Evolutionary conservation across 352 stramenopile genomes (phyloP).

Genomic region (Pythium guiyangense): DNA sequence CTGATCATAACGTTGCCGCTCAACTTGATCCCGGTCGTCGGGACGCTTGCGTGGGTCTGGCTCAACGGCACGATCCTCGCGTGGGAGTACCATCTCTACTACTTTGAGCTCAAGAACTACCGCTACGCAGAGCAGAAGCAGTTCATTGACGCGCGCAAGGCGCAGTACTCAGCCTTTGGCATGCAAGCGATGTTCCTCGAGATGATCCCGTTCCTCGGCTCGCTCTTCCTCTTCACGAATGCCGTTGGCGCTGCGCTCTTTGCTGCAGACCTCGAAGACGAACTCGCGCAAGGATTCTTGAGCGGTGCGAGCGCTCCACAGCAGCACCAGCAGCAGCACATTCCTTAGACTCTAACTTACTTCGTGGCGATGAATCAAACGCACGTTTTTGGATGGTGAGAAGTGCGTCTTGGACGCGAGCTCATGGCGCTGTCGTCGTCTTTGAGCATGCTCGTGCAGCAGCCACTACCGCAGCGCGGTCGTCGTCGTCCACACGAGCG

Average conservation of each 20-base stretch:
- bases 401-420: no score
- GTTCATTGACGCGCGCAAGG: slow-evolving; percentile 39
- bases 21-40: slow-evolving; percentile 61
- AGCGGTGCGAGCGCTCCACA: not conserved
- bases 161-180: slow-evolving; percentile 63
- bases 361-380: no score
- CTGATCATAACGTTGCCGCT: slow-evolving; percentile 61
- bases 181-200: slow-evolving; percentile 71
- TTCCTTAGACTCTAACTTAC: no score
- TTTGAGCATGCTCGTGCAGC: no score
- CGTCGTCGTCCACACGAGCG: no score
- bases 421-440: no score
- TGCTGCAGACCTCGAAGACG: slow-evolving; percentile 55
- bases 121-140: slow-evolving; percentile 50
- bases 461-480: no score
- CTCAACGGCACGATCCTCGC: slow-evolving; percentile 63
- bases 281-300: slow-evolving; percentile 10
- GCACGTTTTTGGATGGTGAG: no score
- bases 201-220: slow-evolving; percentile 61
- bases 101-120: slow-evolving; percentile 68
- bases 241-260: slow-evolving; percentile 62
- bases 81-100: slow-evolving; percentile 74
- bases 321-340: not conserved
- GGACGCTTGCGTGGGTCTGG: slow-evolving; percentile 58
- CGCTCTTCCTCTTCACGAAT: slow-evolving; percentile 73